phyloP scores from a whole-genome alignment of 805 yeast genomes.

The Lachancea mirantina region DNA sequence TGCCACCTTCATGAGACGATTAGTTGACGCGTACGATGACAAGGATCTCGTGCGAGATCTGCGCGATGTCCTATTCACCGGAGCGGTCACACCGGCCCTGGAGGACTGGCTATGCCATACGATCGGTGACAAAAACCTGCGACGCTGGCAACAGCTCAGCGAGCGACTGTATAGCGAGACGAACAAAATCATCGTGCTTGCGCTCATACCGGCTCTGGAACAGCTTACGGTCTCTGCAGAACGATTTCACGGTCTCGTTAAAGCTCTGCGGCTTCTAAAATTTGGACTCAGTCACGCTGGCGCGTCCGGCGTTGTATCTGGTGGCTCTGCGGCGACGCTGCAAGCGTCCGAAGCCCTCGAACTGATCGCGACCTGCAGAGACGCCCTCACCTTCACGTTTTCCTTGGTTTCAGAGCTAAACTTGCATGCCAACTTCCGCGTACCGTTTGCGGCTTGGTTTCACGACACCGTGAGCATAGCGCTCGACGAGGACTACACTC shows the following conservation, averaged over 20 bases:
- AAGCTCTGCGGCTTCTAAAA: conserved; percentile 9
- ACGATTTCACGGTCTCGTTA: conserved; percentile 11
- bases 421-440: conserved; percentile 11
- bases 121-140: conserved; percentile 59
- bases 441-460: conserved; percentile 18
- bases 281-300: not conserved
- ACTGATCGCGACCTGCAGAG: conserved; percentile 6
- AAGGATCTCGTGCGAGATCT: conserved; percentile 30
- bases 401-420: conserved; percentile 11
- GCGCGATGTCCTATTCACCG: conserved; percentile 34
- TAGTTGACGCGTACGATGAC: conserved; percentile 15
- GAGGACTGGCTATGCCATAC: conserved; percentile 58
- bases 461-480: conserved; percentile 15
- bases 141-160: conserved; percentile 47
- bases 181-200: conserved; percentile 41
- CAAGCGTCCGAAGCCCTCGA: conserved; percentile 1
- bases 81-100: conserved; percentile 42
- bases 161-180: conserved; percentile 44
- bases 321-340: too few species aligned
- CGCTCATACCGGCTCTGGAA: conserved; percentile 50
- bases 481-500: conserved; percentile 18
- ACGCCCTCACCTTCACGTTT: conserved; percentile 8
- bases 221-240: conserved; percentile 39
- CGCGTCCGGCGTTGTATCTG: not conserved
- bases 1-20: conserved; percentile 14